Percentiles rank a stretch among this genome's conserved stretches.
These are phyloP conservation scores for Brassica hybrid DNA, from an alignment of 441 rosid genomes.

Conservation along the genomic window DNA sequence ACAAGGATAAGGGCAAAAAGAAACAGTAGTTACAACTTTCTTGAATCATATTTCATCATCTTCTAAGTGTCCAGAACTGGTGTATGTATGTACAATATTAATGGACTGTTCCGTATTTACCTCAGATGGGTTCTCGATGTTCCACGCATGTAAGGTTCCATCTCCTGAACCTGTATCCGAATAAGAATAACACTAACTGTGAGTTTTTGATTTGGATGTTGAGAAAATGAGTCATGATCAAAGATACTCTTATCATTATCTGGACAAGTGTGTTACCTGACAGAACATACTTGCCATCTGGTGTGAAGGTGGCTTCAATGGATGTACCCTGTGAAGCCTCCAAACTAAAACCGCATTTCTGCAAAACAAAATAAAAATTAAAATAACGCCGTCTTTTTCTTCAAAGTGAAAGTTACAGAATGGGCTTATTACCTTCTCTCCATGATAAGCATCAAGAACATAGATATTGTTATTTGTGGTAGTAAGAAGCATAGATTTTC, in stretches of 20 bases:
- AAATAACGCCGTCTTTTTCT: neutral
- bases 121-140: slow-evolving; percentile 74
- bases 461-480: slow-evolving; percentile 79
- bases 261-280: slow-evolving; percentile 61
- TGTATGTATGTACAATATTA: neutral
- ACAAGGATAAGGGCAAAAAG: slow-evolving; percentile 1
- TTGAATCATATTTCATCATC: neutral
- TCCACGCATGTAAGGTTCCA: slow-evolving; percentile 91
- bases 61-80: slow-evolving; percentile 1
- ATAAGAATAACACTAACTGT: neutral
- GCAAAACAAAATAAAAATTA: slow-evolving; percentile 35
- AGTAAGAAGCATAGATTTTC: slow-evolving; percentile 89
- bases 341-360: slow-evolving; percentile 90
- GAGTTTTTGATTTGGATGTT: neutral
- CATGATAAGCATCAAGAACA: slow-evolving; percentile 90
- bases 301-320: slow-evolving; percentile 90
- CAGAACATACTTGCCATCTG: slow-evolving; percentile 93
- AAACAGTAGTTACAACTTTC: neutral
- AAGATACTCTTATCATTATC: neutral
- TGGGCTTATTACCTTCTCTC: slow-evolving; percentile 74
- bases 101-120: slow-evolving; percentile 44
- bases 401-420: slow-evolving; percentile 7
- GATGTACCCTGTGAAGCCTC: slow-evolving; percentile 84
- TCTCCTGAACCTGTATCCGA: slow-evolving; percentile 80
- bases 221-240: slow-evolving; percentile 1